Conservation (phyloP, 108 stramenopile species). For the Conticribra guillardii region DNA sequence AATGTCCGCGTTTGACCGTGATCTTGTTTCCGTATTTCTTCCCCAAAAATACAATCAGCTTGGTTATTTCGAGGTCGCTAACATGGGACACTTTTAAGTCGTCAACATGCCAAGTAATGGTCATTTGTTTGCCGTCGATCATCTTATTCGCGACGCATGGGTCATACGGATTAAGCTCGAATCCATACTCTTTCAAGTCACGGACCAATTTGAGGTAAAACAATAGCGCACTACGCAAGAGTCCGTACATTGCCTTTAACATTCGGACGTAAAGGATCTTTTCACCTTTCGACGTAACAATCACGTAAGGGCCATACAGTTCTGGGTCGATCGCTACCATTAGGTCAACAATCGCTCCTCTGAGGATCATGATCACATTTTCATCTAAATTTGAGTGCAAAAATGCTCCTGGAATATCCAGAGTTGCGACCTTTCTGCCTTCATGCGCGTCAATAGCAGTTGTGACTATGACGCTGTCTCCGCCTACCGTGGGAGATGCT, state of each 20-base stretch:
- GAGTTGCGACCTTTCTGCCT: constrained; percentile 33
- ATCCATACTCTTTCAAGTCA: background rate
- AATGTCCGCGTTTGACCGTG: background rate
- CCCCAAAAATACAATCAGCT: background rate
- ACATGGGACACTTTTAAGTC: constrained; percentile 4
- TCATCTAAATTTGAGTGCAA: constrained; percentile 49
- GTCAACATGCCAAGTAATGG: no score
- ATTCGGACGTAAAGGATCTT: constrained; percentile 43
- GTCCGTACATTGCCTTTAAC: constrained; percentile 34
- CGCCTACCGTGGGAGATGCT: constrained; percentile 9
- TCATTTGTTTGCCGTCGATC: no score
- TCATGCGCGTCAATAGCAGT: constrained; percentile 13
- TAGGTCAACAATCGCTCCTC: background rate
- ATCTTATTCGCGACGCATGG: no score
- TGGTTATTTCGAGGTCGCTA: background rate
- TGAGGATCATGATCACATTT: constrained; percentile 14
- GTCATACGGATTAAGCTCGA: no score
- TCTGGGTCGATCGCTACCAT: constrained; percentile 1
- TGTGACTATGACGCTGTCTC: constrained; percentile 1
- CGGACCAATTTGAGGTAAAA: constrained; percentile 19
- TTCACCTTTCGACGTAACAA: background rate
- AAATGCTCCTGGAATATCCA: constrained; percentile 56
- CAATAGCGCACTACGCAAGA: background rate
- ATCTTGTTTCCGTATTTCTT: background rate
- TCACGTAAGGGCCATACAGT: constrained; percentile 5